These are phyloP conservation scores for Fusarium anguioides DNA, from an alignment of 2,329 filamentous ascomycete genomes.

Conservation along the genomic window DNA sequence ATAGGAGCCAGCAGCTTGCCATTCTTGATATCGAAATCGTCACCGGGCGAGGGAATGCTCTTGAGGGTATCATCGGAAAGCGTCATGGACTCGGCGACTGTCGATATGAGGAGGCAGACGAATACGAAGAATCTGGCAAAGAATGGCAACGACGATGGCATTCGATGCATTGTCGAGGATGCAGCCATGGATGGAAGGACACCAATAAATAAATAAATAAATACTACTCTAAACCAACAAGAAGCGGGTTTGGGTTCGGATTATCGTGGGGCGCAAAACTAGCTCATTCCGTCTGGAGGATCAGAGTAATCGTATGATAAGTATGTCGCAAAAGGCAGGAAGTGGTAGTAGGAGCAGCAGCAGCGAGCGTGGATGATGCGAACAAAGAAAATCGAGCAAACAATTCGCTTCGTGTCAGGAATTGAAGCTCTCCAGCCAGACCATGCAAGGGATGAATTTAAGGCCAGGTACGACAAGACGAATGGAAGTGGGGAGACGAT, in stretches of 20 bases:
- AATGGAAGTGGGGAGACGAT: constrained; percentile 21
- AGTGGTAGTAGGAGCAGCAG: not conserved
- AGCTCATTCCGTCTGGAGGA: constrained; percentile 37
- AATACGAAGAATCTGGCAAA: constrained; percentile 35
- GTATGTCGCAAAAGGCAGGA: not conserved
- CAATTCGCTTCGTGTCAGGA: constrained; percentile 28
- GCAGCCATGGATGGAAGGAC: constrained; percentile 26
- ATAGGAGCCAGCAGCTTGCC: constrained; percentile 87
- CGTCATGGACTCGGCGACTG: constrained; percentile 56
- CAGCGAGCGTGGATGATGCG: not conserved
- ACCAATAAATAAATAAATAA: constrained; percentile 16
- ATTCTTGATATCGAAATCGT: constrained; percentile 81
- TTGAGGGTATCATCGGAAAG: constrained; percentile 81
- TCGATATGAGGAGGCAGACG: constrained; percentile 34
- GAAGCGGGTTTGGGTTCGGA: constrained; percentile 32
- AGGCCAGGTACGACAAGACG: constrained; percentile 21
- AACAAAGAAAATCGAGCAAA: constrained; percentile 27
- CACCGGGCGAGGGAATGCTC: constrained; percentile 75
- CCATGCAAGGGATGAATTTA: constrained; percentile 33
- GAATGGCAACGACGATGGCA: constrained; percentile 27
- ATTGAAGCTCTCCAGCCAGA: constrained; percentile 26
- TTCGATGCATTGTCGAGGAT: constrained; percentile 33
- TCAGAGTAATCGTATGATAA: constrained; percentile 5
- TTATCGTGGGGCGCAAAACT: constrained; percentile 38
- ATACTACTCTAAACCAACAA: constrained; percentile 33